These are phyloP conservation scores for Candida sakaeoensis DNA, from an alignment of 805 yeast species.

Conservation along the genomic window DNA sequence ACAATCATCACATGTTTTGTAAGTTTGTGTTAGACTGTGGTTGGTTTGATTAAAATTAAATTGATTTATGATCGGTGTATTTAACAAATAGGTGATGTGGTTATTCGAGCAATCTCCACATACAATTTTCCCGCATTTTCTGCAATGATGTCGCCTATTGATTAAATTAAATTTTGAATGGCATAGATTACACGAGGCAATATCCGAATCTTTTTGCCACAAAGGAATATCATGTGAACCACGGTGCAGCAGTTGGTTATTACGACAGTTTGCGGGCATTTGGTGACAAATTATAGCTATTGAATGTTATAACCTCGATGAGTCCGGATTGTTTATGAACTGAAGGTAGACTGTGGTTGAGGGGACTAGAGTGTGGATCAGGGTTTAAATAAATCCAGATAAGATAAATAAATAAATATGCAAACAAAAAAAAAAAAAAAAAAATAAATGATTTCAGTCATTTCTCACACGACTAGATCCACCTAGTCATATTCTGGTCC, in stretches of 20 bases:
- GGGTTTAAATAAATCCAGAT: background rate
- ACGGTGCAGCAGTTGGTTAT: background rate
- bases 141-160: conserved; percentile 78
- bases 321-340: too few species aligned
- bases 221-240: conserved; percentile 1
- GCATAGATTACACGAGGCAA: conserved; percentile 54
- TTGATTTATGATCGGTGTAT: conserved; percentile 44
- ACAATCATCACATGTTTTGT: conserved; percentile 75
- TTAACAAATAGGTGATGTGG: conserved; percentile 51
- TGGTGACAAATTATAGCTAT: background rate
- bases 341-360: background rate
- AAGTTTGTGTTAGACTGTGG: conserved; percentile 42
- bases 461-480: conserved; percentile 1
- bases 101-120: conserved; percentile 66
- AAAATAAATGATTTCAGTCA: background rate
- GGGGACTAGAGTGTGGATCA: background rate
- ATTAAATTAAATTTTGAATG: conserved; percentile 50
- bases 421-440: too few species aligned
- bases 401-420: conserved; percentile 1
- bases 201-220: conserved; percentile 74
- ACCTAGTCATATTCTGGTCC: too few species aligned
- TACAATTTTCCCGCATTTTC: conserved; percentile 75
- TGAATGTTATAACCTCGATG: too few species aligned
- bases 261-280: background rate
- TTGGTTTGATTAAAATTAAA: conserved; percentile 47